These are phyloP conservation scores for Vachellia collinsii DNA, from an alignment of 306 rosid species.

Conservation along the genomic window DNA sequence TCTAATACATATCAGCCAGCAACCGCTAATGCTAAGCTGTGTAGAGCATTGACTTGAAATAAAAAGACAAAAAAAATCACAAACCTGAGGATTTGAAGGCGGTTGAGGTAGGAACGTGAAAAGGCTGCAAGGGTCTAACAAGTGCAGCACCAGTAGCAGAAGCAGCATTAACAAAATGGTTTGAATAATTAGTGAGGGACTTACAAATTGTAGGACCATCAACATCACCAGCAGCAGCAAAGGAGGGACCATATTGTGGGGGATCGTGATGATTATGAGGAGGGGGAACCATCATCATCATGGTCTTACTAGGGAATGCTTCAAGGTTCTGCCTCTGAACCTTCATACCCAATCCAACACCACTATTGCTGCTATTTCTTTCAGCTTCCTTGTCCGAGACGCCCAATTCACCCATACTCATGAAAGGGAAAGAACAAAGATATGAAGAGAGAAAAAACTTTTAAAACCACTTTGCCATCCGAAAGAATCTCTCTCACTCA, in stretches of 20 bases:
- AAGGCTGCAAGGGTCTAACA: slow-evolving; percentile 61
- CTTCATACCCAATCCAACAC: slow-evolving; percentile 44
- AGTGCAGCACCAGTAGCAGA: slow-evolving; percentile 17
- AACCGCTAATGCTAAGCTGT: neutral
- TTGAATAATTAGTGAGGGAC: slow-evolving; percentile 39
- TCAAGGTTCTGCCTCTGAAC: slow-evolving; percentile 38
- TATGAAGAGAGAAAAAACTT: neutral
- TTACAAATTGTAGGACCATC: slow-evolving; percentile 59
- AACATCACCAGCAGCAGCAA: slow-evolving; percentile 27
- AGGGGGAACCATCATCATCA: slow-evolving; percentile 44
- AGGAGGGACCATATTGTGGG: slow-evolving; percentile 41
- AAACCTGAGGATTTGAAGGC: slow-evolving; percentile 64
- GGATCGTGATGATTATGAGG: slow-evolving; percentile 54
- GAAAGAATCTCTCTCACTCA: neutral
- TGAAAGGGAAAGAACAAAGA: neutral
- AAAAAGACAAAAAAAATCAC: neutral
- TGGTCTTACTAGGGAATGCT: slow-evolving; percentile 40
- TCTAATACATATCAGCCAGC: slow-evolving; percentile 8
- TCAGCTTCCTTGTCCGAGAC: slow-evolving; percentile 42
- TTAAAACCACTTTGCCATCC: slow-evolving; percentile 29
- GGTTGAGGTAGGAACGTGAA: slow-evolving; percentile 41
- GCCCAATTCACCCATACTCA: slow-evolving; percentile 44
- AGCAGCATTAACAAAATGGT: slow-evolving; percentile 28
- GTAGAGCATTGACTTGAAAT: slow-evolving; percentile 25
- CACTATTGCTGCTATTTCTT: slow-evolving; percentile 8